Evolutionary conservation across 805 yeast species (phyloP), one percentile per base, ranked within the genome.

Genomic region (Candida pini): DNA sequence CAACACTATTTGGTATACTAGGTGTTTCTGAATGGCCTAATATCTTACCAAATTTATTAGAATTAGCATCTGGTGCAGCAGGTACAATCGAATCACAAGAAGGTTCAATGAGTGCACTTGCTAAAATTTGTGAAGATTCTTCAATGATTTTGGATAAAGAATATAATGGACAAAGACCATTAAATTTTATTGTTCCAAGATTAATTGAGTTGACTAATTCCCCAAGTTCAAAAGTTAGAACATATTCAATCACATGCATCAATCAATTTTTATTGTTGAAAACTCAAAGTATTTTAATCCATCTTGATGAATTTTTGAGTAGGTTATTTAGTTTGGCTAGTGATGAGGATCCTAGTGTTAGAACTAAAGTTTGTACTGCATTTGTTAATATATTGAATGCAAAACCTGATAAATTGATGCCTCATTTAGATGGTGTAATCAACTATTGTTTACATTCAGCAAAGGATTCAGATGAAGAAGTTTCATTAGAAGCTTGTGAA

Each of bases 401-500:
- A 9, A 69, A 89, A 43, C 90, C 96, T 1, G 95, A 85, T 46
- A 83, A 81, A 55, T 63, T 92, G 22, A 59, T 71, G 32, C 87
- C 89, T 6, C 95, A 90, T 56, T 57, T 90, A 37, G 76, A 71
- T 35, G 97, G 97, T n/a, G 87, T 92, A 12, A 73, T 90, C 26
- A 74, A 78, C 44, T 92, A 83, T 63, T 78, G 89, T 50, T 60
- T 87, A 33, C 96, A 88, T 60, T 73, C 88, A 39, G 76, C 90
- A 63, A 71, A 71, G 36, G 73, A 71, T 39, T 42, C 51, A 9
- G 79, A 80, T 42, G 89, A 83, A 45, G 79, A 71, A 35, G 94
- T 87, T 21, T 81, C 95, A 0, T 65, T 89, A 36, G 96, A 89
- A 55, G 97, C 95, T 3, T 87, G 96, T 56, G 97, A 92, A 61